Evolutionary conservation across 352 stramenopile species (phyloP), one percentile per base, ranked within the genome.

Genomic region (Phytophthora constricta): DNA sequence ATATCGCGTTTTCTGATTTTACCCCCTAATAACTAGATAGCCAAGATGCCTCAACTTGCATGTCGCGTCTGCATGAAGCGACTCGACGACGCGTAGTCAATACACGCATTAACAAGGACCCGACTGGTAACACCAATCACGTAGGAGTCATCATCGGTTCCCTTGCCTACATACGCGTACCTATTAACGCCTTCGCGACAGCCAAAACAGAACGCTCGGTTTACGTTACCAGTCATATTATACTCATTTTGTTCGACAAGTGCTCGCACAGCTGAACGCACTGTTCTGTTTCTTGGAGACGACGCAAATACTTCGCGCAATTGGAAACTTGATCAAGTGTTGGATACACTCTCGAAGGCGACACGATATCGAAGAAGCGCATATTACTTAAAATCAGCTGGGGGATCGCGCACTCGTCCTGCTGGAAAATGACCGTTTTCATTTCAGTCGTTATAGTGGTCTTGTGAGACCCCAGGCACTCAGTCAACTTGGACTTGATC

Each of bases 341-440:
- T n/a, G 58, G 58, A 22, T 54, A 59, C 14, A 37, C 49, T 54
- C 48, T 4, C 14, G 5, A 33, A 9, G 58, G 48, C 9, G 33
- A 10, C 7, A 60, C 2, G 3, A 66, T 60, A 22, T 66, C 22
- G 17, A 13, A 53, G 3, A 25, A n/a, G 14, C 48, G 26, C 48
- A 58, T 53, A n/a, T n/a, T 59, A n/a, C 49, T 54, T 14, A 43
- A 17, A 20, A 65, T 53, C 0, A 65, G 26, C n/a, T 55, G 48
- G 11, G 49, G 31, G 26, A 67, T 23, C 4, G 20, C 49, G 22
- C 58, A 60, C 16, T 65, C 58, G 19, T 65, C 41, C 27, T 59
- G 48, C n/a, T 65, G 48, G 1, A 65, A 42, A 39, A 59, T 55
- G 23, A 27, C 41, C 23, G 48, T 39, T 19, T 66, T 66, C 58